These are phyloP conservation scores for Paracamarosporium sp. DNA, from an alignment of 2,329 filamentous ascomycete species.

Conservation along the genomic window DNA sequence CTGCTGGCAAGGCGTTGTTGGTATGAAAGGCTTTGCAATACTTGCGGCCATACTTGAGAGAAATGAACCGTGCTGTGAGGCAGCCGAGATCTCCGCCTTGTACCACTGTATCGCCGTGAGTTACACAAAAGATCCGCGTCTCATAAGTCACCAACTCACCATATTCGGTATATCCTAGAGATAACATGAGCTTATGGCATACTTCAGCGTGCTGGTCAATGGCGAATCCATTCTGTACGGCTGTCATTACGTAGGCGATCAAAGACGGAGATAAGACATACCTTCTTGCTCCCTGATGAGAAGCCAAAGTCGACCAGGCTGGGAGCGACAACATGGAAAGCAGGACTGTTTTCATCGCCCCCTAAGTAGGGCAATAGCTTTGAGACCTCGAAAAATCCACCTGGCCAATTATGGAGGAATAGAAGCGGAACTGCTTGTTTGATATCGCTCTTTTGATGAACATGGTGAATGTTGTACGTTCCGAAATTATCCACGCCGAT, in stretches of 20 bases:
- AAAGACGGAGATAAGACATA: not conserved
- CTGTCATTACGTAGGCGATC: not conserved
- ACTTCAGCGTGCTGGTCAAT: slow-evolving; percentile 68
- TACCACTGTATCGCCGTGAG: slow-evolving; percentile 57
- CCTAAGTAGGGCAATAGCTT: slow-evolving; percentile 63
- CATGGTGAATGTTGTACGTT: slow-evolving; percentile 67
- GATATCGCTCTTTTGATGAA: slow-evolving; percentile 62
- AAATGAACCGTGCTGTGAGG: slow-evolving; percentile 8
- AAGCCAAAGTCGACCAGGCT: slow-evolving; percentile 61
- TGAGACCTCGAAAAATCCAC: slow-evolving; percentile 70
- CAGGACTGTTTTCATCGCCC: slow-evolving; percentile 42
- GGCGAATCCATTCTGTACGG: slow-evolving; percentile 63
- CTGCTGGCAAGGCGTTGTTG: slow-evolving; percentile 4
- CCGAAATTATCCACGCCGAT: slow-evolving; percentile 66
- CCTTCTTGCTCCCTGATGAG: slow-evolving; percentile 4
- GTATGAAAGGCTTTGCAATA: slow-evolving; percentile 11
- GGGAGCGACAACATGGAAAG: slow-evolving; percentile 61
- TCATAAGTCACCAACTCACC: slow-evolving; percentile 1
- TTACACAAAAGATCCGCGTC: slow-evolving; percentile 57
- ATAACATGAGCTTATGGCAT: slow-evolving; percentile 71
- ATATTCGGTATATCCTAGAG: slow-evolving; percentile 68
- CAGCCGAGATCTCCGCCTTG: slow-evolving; percentile 30
- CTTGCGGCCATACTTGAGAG: slow-evolving; percentile 3
- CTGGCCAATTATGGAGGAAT: slow-evolving; percentile 74
- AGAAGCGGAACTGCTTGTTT: slow-evolving; percentile 67